Percentiles rank a stretch among this genome's conserved stretches.
Evolutionary conservation across 2,329 filamentous ascomycete genomes (phyloP).

Genomic region (Sporothrix dimorphospora): DNA sequence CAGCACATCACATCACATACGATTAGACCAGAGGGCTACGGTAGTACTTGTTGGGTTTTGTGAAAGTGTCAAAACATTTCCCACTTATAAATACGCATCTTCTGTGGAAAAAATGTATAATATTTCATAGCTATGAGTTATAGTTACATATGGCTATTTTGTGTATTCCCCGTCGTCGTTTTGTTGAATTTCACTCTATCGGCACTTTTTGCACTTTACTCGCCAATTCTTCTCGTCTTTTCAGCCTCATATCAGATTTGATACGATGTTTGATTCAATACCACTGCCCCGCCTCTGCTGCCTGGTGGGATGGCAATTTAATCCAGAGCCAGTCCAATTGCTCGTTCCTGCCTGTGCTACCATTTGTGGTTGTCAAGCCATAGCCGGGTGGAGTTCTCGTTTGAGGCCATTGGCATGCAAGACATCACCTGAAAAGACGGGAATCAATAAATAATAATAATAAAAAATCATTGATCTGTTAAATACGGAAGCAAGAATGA

Average conservation of each 20-base stretch:
- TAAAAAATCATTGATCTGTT: no score
- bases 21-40: background rate
- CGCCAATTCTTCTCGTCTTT: background rate
- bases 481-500: no score
- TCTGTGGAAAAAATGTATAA: no score
- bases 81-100: no score
- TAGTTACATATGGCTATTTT: no score
- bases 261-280: background rate
- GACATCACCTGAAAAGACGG: background rate
- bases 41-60: no score
- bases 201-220: background rate
- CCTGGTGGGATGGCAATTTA: background rate
- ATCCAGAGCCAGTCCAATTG: background rate
- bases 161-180: no score
- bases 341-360: background rate
- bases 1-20: background rate
- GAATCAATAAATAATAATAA: background rate
- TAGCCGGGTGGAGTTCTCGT: background rate
- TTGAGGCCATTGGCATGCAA: background rate
- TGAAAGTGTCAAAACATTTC: background rate
- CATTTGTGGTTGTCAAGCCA: background rate
- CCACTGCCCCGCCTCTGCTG: background rate
- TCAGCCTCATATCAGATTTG: background rate
- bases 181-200: background rate
- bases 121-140: no score